Conservation (phyloP, 805 yeast species). For the Saccharomycopsis guyanensis region DNA sequence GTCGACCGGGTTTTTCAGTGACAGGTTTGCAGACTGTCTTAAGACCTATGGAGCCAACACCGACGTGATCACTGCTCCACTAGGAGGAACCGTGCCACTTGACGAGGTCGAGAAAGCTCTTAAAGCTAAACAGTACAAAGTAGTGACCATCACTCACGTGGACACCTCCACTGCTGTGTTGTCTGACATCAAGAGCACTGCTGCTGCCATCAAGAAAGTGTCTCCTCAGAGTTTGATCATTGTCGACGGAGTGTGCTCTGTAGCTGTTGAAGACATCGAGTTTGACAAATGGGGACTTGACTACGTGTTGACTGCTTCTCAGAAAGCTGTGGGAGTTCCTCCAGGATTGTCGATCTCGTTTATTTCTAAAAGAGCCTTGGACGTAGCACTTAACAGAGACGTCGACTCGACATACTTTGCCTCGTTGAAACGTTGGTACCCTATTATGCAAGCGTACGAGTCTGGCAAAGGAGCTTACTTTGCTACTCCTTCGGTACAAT, state of each 20-base stretch:
- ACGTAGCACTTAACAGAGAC: conserved; percentile 45
- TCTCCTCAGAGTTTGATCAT: conserved; percentile 78
- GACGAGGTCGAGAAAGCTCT: conserved; percentile 50
- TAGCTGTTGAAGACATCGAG: conserved; percentile 79
- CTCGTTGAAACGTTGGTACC: conserved; percentile 76
- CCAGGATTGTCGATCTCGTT: conserved; percentile 79
- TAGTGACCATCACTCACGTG: conserved; percentile 86
- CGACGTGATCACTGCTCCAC: conserved; percentile 57
- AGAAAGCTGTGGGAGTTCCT: conserved; percentile 92
- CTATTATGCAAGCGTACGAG: conserved; percentile 83
- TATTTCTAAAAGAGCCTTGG: conserved; percentile 69
- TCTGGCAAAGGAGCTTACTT: conserved; percentile 72
- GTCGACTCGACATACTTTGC: conserved; percentile 46
- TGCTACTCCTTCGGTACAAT: conserved; percentile 95
- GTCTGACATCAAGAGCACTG: conserved; percentile 55
- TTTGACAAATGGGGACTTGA: conserved; percentile 90
- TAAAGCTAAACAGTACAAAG: conserved; percentile 43
- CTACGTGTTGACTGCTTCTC: conserved; percentile 84
- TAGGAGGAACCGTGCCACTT: conserved; percentile 65
- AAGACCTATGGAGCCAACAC: conserved; percentile 68
- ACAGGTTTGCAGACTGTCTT: conserved; percentile 71
- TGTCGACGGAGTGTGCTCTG: conserved; percentile 93
- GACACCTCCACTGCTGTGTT: conserved; percentile 95
- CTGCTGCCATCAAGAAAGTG: conserved; percentile 49
- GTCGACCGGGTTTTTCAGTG: conserved; percentile 87